These are phyloP conservation scores for Volvox carteri DNA, from an alignment of 163 green algal genomes.

Conservation along the genomic window DNA sequence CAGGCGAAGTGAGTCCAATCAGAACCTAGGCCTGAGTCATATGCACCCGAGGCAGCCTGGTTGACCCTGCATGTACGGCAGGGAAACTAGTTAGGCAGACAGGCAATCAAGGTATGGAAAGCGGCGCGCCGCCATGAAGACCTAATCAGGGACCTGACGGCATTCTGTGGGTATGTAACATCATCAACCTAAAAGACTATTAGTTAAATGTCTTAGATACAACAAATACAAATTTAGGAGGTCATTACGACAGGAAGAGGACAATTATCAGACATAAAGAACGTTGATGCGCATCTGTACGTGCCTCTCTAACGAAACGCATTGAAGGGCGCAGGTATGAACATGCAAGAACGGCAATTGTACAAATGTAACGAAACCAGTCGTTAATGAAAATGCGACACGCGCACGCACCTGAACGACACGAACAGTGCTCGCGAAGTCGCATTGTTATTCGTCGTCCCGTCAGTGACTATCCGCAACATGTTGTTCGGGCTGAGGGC, in stretches of 20 bases:
- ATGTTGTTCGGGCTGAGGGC: constrained; percentile 5
- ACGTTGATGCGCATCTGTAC: background rate
- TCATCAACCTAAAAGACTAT: too few species aligned
- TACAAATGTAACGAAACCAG: too few species aligned
- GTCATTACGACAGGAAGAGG: too few species aligned
- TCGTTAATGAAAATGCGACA: background rate
- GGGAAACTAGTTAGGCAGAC: too few species aligned
- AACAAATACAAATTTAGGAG: too few species aligned
- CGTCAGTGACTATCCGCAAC: background rate
- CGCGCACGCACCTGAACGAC: constrained; percentile 6
- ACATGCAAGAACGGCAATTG: background rate
- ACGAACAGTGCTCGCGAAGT: constrained; percentile 16
- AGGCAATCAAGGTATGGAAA: too few species aligned
- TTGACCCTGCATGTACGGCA: background rate
- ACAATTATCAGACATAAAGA: background rate
- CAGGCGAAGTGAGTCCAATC: background rate
- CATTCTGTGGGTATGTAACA: too few species aligned
- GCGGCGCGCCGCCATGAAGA: too few species aligned
- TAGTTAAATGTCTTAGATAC: too few species aligned
- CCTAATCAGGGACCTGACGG: too few species aligned
- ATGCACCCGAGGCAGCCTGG: background rate
- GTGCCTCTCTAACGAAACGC: background rate
- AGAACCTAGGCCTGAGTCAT: constrained; percentile 17
- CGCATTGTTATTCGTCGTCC: background rate
- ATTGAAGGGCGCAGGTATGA: background rate